phyloP scores from a whole-genome alignment of 768 basidiomycete species.

The Clathrus columnatus region DNA sequence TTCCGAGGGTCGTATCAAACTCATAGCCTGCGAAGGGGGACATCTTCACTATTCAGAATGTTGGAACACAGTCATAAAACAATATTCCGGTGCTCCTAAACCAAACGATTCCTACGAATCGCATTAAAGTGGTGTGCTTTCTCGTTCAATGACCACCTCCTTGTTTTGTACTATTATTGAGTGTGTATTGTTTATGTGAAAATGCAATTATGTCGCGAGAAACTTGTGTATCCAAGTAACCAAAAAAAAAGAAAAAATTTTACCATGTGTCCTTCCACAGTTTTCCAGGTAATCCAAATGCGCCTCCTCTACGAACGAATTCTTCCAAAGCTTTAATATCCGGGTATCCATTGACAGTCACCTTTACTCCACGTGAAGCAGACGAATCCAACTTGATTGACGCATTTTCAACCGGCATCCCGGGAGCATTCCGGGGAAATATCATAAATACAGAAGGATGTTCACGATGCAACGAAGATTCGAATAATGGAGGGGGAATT shows the following conservation, averaged over 20 bases:
- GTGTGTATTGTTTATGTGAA: not conserved
- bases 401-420: not conserved
- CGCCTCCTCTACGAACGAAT: slow-evolving; percentile 4
- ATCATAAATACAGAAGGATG: slow-evolving; percentile 6
- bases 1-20: slow-evolving; percentile 47
- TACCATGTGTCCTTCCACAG: slow-evolving; percentile 1
- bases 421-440: slow-evolving; percentile 4
- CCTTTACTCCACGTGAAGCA: not conserved
- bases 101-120: not conserved
- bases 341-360: slow-evolving; percentile 4
- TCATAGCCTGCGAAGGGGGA: slow-evolving; percentile 57
- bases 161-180: not conserved
- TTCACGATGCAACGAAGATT: not conserved
- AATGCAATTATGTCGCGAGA: too few species aligned
- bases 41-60: slow-evolving; percentile 69
- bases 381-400: slow-evolving; percentile 4
- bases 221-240: too few species aligned
- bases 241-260: not conserved
- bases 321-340: not conserved
- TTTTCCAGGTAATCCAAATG: slow-evolving; percentile 5
- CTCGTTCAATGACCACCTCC: too few species aligned
- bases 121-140: too few species aligned
- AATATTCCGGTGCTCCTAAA: slow-evolving; percentile 14
- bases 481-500: slow-evolving; percentile 9
- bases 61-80: slow-evolving; percentile 44